Base-by-base conservation (phyloP, 495 filamentous ascomycete species). In the Cetradonia linearis region DNA sequence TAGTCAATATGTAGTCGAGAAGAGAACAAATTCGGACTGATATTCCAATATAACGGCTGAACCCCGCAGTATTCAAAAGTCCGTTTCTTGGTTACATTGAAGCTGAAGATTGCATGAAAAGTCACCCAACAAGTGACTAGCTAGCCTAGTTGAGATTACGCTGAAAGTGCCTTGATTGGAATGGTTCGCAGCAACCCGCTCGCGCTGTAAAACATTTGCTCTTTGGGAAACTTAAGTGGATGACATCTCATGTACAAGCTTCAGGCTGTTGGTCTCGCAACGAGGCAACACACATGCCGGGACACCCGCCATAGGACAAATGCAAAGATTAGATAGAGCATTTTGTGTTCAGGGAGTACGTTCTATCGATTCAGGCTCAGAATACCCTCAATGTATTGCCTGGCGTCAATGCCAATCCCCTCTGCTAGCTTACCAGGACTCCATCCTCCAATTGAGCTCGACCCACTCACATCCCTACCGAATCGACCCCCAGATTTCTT, bases 341-440 rank as follows among this genome's bases (percentile, higher is more conserved):
- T n/a, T n/a, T n/a, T n/a, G n/a, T n/a, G n/a, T n/a, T n/a, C n/a
- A n/a, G n/a, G n/a, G 5, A 25, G 40, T 56, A 28, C 3, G 23
- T 10, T 28, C 77, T 68, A 91, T 67, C 84, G 74, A 71, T 86
- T 86, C 70, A 95, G 70, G 67, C 81, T 89, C 63, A 96, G 72
- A 59, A 96, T 70, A 14, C 82, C 84, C 67, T 95, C 91, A 61
- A 95, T 87, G 74, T 95, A 96, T 66, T 81, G 81, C 70, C 85
- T 78, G 44, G 90, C 87, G 80, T 96, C 90, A 60, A 95, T 77
- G 0, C 91, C 91, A 64, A 96, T 85, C 5, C 91, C 91, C 70
- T 92, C 88, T n/a, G 84, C 86, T 59, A 94, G 68, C 59, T 81
- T 80, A 30, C 77, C 79, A 0, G 86, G 81, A 13, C 81, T 81